Evolutionary conservation across 257 asterid genomes (phyloP), one percentile per base, ranked within the genome.

Genomic region (Petunia axillaris): DNA sequence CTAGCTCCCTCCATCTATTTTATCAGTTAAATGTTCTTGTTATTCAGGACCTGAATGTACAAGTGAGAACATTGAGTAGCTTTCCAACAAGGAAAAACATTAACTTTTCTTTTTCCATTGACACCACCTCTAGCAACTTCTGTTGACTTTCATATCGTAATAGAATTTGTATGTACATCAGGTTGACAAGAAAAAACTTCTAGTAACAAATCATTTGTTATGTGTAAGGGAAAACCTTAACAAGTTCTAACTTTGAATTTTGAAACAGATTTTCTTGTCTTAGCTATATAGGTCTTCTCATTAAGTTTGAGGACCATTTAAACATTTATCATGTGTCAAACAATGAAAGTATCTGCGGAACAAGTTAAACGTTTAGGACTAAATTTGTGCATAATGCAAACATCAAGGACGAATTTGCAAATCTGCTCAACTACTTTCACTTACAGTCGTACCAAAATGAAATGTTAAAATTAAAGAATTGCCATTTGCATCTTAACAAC

Each of bases 401-500:
- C 52, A 14, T 2, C 6, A 14, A 5, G 74, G 5, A 6, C 52
- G 35, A 65, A 65, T 7, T 39, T 65, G 74, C 14, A 14, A 65
- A 40, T 40, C 39, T 38, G 16, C 8, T 14, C 50, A 64, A 64
- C 73, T 64, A 39, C 14, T 64, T 64, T 64, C 13, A 64, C 36
- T 64, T 66, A 66, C 11, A 43, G 2, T 66, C 6, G 36, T n/a
- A 63, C n/a, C 3, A 9, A 35, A 35, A 62, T 4, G 67, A 62
- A 62, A 62, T 37, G 25, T 25, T 25, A 25, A 46, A 46, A 46
- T 46, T 46, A 46, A 5, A 62, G 9, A 25, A 25, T 25, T 15
- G 8, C 74, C 74, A 40, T 15, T 66, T 66, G 53, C 74, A 40
- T 40, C 37, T 36, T 66, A 2, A 70, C 77, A 37, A 81, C 38